Evolutionary conservation across 2,329 filamentous ascomycete species (phyloP), one percentile per base, ranked within the genome.

Genomic region (Penicillium sclerotigenum): DNA sequence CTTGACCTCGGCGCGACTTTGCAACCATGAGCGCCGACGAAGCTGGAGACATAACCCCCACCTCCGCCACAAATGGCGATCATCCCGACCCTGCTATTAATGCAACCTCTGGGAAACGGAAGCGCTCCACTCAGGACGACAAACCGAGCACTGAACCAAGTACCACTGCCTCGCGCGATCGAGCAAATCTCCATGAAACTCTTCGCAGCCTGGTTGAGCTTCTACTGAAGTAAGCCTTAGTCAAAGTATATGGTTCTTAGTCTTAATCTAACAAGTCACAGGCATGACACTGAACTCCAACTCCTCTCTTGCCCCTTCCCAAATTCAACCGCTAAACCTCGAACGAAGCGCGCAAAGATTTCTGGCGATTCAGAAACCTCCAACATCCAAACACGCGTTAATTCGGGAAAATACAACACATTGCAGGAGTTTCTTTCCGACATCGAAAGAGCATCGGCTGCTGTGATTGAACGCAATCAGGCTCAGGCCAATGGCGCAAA

Each of bases 261-360:
- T 55, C 22, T 34, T 14, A 7, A 52, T 53, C 61, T 73, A 54
- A 72, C 61, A 47, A 56, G 46, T 56, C 48, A 13, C 54, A 79
- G 76, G 54, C 71, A 75, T 60, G 75, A 78, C 60, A 66, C 72
- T n/a, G 74, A 75, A 43, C 71, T 77, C n/a, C 71, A 73, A 29
- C 68, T 78, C 47, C 68, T 79, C 14, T 73, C 73, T 48, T 73
- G 69, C 50, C 72, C 75, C 38, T 62, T 78, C 41, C 68, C 72
- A 18, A 60, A 66, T 13, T 69, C 73, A 18, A 63, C 67, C 6
- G 60, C 70, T 34, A 76, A 76, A 62, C 76, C 75, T 38, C 73
- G 74, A 31, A 68, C 69, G 31, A 79, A 79, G 61, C 73, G 75
- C 60, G 70, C 74, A 43, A 77, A 77, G 61, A 65, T 75, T 31